phyloP scores from a whole-genome alignment of 257 asterid species.

The Orobanche coerulescens region DNA sequence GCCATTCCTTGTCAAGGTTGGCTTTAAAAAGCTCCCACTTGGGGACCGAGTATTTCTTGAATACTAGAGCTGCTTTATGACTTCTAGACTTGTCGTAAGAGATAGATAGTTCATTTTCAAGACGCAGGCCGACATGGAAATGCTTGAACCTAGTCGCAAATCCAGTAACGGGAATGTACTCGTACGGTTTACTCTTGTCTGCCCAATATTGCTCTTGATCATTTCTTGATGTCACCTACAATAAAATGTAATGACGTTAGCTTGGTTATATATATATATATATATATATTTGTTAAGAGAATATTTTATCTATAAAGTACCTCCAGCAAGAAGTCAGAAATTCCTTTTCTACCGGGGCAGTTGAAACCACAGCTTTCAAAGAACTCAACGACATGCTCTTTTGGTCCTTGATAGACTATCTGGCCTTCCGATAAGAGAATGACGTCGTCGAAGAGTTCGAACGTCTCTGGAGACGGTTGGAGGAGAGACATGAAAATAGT shows the following conservation, averaged over 20 bases:
- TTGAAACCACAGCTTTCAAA: constrained; percentile 68
- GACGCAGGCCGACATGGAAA: constrained; percentile 56
- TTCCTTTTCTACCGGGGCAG: constrained; percentile 90
- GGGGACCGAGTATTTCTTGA: constrained; percentile 52
- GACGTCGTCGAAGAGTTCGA: constrained; percentile 70
- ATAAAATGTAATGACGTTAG: neutral
- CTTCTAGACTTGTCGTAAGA: constrained; percentile 63
- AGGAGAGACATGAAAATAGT: constrained; percentile 78
- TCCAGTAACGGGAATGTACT: constrained; percentile 39
- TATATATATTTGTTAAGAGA: neutral
- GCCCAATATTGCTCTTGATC: constrained; percentile 89
- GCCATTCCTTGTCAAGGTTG: constrained; percentile 53
- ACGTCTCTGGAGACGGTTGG: constrained; percentile 92
- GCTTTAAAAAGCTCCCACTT: constrained; percentile 68
- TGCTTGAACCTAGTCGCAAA: constrained; percentile 59
- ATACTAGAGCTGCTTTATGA: constrained; percentile 66
- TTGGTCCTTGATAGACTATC: constrained; percentile 84
- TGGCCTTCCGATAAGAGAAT: constrained; percentile 73
- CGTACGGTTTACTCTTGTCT: constrained; percentile 26
- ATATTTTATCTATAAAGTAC: constrained; percentile 24
- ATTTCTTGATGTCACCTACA: constrained; percentile 78
- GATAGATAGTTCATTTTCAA: constrained; percentile 58
- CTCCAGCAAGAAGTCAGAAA: constrained; percentile 89
- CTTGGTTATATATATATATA: too few species aligned
- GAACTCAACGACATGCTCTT: constrained; percentile 62